Evolutionary conservation across 495 filamentous ascomycete species (phyloP), one percentile per base, ranked within the genome.

Genomic region (Bryoglossum gracile): DNA sequence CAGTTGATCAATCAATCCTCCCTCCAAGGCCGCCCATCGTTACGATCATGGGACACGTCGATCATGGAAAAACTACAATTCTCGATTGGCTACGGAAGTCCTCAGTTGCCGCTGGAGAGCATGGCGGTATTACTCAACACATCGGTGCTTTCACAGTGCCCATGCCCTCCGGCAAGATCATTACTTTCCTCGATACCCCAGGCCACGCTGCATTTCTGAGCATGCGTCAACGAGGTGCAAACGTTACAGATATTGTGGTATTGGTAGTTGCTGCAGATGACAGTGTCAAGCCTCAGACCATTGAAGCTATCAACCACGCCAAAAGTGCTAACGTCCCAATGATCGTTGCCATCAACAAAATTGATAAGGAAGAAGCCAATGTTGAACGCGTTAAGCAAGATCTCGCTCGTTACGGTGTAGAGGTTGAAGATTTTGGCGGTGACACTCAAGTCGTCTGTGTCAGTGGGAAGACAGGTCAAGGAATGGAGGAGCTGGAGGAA

Each of bases 11-110:
- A 22, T 83, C 84, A 1, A 50, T 64, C 4, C 63, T 94, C 34
- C 89, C 89, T 1, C 57, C 70, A 5, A 77, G 94, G 33, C 91
- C 94, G 6, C 94, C 94, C 4, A 86, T 99, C 11, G 92, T 99
- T 33, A 99, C 94, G 11, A 97, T 99, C 62, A 99, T 99, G 94
- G 94, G 94, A 5, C 94, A 99, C 55, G 94, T 99, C 56, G 94
- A 99, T 62, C 94, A 99, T 63, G 94, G 94, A 23, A 99, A 99
- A 70, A 99, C 94, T 0, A 97, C 94, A 0, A 78, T 99, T 24
- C 72, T 99, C 8, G 94, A 99, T 55, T 97, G 82, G 70, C 73
- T 99, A 24, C 88, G 94, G 10, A 90, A 95, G 55, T 91, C 89
- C 3, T 94, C 89, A 0, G 82, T 97, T 25, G 94, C 82, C 16